These are phyloP conservation scores for Tolypocladium sp. DNA, from an alignment of 2,329 filamentous ascomycete genomes.

Conservation along the genomic window DNA sequence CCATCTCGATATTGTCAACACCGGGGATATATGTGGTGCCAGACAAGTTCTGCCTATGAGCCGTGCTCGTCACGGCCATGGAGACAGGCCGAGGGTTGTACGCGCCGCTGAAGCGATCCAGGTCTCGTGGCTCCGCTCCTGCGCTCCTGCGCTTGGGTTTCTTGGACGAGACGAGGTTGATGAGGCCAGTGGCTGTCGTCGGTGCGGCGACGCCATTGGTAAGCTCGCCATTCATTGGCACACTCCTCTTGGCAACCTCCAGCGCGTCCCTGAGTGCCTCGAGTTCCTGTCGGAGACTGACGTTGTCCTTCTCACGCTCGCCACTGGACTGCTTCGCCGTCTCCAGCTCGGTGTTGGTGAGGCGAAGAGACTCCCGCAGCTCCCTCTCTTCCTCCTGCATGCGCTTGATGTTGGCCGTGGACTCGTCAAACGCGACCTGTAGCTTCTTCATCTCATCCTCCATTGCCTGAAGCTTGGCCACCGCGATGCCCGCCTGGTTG, in stretches of 20 bases:
- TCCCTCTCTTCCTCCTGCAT: slow-evolving; percentile 90
- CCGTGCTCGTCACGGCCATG: slow-evolving; percentile 71
- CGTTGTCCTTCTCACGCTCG: slow-evolving; percentile 76
- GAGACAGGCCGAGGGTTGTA: slow-evolving; percentile 95
- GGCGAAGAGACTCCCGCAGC: slow-evolving; percentile 71
- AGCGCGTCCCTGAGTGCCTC: slow-evolving; percentile 87
- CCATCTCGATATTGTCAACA: slow-evolving; percentile 85
- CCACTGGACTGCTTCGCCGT: slow-evolving; percentile 65
- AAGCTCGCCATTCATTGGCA: slow-evolving; percentile 59
- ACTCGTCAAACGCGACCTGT: slow-evolving; percentile 83
- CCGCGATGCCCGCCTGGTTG: slow-evolving; percentile 93
- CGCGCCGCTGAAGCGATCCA: slow-evolving; percentile 82
- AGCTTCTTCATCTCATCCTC: slow-evolving; percentile 94
- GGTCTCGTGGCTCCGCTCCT: slow-evolving; percentile 72
- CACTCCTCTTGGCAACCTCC: slow-evolving; percentile 72
- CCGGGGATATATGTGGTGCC: slow-evolving; percentile 71
- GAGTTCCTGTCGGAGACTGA: slow-evolving; percentile 77
- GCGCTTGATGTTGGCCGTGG: slow-evolving; percentile 79
- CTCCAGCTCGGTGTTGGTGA: slow-evolving; percentile 74
- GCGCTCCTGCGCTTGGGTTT: slow-evolving; percentile 93
- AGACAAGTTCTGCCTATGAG: slow-evolving; percentile 61
- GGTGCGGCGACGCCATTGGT: slow-evolving; percentile 32
- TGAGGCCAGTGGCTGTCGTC: slow-evolving; percentile 63
- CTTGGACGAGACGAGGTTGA: slow-evolving; percentile 95
- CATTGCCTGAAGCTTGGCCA: slow-evolving; percentile 81